These are phyloP conservation scores for Lathyrus sativus DNA, from an alignment of 306 rosid species.

Conservation along the genomic window DNA sequence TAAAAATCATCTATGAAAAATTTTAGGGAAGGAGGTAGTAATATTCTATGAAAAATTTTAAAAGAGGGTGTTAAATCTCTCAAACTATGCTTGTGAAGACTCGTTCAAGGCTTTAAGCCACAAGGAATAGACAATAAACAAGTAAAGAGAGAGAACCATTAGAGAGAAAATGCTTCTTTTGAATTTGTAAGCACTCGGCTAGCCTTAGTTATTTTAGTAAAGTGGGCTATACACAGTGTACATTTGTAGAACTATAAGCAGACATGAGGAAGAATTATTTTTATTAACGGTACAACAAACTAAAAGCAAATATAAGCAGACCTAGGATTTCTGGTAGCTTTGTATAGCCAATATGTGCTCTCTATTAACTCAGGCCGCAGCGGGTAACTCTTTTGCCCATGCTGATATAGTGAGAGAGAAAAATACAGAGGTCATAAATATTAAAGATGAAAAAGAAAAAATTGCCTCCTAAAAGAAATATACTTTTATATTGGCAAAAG, in stretches of 20 bases:
- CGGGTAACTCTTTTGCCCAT: conserved; percentile 93
- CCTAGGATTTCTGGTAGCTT: conserved; percentile 97
- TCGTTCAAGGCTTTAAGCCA: not conserved
- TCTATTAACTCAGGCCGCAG: conserved; percentile 93
- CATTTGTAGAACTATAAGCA: conserved; percentile 23
- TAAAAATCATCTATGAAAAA: not conserved
- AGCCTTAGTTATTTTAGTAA: conserved; percentile 11
- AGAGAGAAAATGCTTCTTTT: conserved; percentile 17
- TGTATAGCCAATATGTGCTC: conserved; percentile 98
- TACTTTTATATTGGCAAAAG: conserved; percentile 21
- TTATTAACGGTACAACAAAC: conserved; percentile 27
- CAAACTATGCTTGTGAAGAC: conserved; percentile 14
- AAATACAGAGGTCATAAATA: conserved; percentile 23
- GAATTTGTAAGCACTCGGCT: not conserved
- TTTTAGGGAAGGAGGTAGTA: not conserved
- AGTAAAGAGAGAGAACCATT: conserved; percentile 16
- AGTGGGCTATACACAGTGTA: conserved; percentile 14
- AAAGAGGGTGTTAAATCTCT: conserved; percentile 17
- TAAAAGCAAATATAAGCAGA: conserved; percentile 46
- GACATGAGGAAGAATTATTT: conserved; percentile 21
- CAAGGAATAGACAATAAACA: conserved; percentile 22
- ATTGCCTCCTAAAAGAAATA: not conserved
- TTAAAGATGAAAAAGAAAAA: conserved; percentile 29
- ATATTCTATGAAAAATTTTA: not conserved
- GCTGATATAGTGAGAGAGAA: conserved; percentile 49